A percentile compares a stretch with the other conserved stretches of the same genome.
phyloP scores from a whole-genome alignment of 108 stramenopile genomes.

The Fistulifera pelliculosa region DNA sequence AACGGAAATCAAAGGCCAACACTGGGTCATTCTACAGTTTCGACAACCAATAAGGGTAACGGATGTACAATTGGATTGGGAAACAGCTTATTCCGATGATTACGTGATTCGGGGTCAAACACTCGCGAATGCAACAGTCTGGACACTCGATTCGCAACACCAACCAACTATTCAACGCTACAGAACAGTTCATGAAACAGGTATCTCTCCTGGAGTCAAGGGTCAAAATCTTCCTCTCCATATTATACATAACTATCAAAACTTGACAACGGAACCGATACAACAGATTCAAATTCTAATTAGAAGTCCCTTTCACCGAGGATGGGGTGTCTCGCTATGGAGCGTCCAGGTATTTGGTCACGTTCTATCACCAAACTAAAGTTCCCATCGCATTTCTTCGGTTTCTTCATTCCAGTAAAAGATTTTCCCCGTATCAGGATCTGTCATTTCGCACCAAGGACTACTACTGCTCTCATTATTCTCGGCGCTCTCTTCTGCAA shows the following conservation, averaged over 20 bases:
- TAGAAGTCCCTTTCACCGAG: neutral
- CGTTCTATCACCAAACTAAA: neutral
- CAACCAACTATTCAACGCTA: conserved; percentile 11
- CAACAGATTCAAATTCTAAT: neutral
- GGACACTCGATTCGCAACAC: neutral
- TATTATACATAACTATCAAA: conserved; percentile 41
- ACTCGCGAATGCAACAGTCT: conserved; percentile 6
- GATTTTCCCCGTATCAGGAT: conserved; percentile 3
- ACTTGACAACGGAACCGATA: conserved; percentile 1
- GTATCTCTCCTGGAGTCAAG: conserved; percentile 8
- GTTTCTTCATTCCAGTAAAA: conserved; percentile 10
- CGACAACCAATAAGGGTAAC: conserved; percentile 16
- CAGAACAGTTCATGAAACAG: conserved; percentile 5
- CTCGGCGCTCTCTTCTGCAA: no score
- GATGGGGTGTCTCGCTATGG: conserved; percentile 13
- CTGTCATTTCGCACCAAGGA: neutral
- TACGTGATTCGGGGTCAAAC: conserved; percentile 43
- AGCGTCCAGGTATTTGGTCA: conserved; percentile 2
- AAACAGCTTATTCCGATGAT: conserved; percentile 56
- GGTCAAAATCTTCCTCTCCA: conserved; percentile 66
- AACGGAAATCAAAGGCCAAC: conserved; percentile 49
- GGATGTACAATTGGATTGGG: conserved; percentile 66
- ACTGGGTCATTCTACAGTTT: conserved; percentile 64
- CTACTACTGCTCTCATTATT: no score
- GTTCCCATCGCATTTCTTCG: neutral